Evolutionary conservation across 495 filamentous ascomycete species (phyloP), one percentile per base, ranked within the genome.

Genomic region (Lindgomyces ingoldianus): DNA sequence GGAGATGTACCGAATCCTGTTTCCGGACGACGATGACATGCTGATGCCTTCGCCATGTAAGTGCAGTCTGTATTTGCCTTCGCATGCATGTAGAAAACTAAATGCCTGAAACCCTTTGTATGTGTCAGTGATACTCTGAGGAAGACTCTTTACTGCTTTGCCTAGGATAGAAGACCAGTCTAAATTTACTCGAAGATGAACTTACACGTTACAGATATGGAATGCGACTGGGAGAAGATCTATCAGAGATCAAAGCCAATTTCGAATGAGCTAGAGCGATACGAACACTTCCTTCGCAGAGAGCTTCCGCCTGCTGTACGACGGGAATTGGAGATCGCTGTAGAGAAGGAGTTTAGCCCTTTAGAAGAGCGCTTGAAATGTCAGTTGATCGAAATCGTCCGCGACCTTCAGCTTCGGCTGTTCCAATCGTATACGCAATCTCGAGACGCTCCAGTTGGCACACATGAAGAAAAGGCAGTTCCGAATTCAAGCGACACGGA

Each of bases 341-440:
- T 65, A 18, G 62, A 58, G 36, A 21, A 21, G 22, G 46, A 65
- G 27, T 30, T 44, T 14, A 50, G 27, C 16, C 53, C 55, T 1
- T 14, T 65, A 10, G 62, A 65, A 25, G 54, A 65, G 19, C n/a
- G 62, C 16, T 16, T 65, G 9, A 65, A 65, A 25, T 53, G 26
- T 30, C 54, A 59, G 22, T 26, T 65, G 9, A 51, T 59, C 24
- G 62, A 58, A 6, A 65, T 65, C 21, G 53, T 59, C 29, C 53
- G 62, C 9, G 48, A 65, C 27, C 26, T 52, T 24, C 54, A 65
- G 29, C n/a, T 50, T 12, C 62, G 39, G 21, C 46, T 65, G 2
- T 65, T 65, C 27, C 22, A 42, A 22, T 27, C 45, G 11, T 65
- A 65, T 29, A 49, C 44, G 12, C 45, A 53, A 9, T 26, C 55